phyloP scores from a whole-genome alignment of 2,329 filamentous ascomycete genomes.

The Trichoderma koningiopsis region DNA sequence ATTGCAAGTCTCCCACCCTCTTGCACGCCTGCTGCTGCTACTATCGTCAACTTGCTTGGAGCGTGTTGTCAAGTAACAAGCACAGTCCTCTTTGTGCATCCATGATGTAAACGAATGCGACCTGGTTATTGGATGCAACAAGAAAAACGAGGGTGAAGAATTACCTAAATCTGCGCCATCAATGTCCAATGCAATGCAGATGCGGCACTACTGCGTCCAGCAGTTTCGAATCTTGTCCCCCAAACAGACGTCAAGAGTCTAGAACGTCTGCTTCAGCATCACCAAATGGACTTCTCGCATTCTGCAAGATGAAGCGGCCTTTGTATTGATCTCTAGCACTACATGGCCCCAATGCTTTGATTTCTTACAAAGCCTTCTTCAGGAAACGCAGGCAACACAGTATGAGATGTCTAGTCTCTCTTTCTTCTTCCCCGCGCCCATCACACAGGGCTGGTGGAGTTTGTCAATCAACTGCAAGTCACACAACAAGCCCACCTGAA shows the following conservation, averaged over 20 bases:
- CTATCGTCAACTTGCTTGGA: neutral
- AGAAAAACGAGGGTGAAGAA: neutral
- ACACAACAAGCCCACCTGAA: neutral
- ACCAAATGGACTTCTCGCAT: neutral
- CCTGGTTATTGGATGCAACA: neutral
- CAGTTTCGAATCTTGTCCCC: neutral
- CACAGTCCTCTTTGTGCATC: neutral
- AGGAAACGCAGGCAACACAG: neutral
- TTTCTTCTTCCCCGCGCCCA: neutral
- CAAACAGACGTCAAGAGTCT: neutral
- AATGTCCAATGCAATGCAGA: neutral
- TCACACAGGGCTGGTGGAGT: neutral
- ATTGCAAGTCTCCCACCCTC: neutral
- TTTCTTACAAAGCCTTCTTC: neutral
- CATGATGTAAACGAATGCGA: neutral
- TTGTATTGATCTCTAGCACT: neutral
- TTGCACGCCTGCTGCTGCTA: neutral
- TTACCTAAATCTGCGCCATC: neutral
- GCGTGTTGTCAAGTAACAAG: neutral
- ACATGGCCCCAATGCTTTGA: neutral
- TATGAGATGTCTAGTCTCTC: neutral
- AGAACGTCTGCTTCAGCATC: neutral
- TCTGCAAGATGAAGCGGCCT: slow-evolving; percentile 13
- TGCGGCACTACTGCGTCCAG: neutral
- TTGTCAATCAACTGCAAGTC: neutral